Conservation (phyloP, 2,329 filamentous ascomycete genomes). For the Taxawa tesnikishii region DNA sequence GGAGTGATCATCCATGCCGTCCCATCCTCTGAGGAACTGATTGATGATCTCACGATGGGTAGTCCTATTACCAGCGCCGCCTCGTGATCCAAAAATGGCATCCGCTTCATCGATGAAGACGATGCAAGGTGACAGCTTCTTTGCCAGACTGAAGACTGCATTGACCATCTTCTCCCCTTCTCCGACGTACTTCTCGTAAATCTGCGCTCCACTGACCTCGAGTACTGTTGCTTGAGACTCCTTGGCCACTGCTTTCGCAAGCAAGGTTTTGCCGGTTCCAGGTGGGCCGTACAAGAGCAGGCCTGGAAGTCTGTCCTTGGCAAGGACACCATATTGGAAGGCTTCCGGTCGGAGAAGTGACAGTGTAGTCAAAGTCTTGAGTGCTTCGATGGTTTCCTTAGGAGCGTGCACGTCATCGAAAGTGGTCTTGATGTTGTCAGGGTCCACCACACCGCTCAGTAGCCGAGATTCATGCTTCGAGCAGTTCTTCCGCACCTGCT, state of each 20-base stretch:
- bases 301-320: constrained; percentile 81
- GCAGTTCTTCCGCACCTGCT: constrained; percentile 42
- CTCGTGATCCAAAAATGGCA: constrained; percentile 71
- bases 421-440: constrained; percentile 69
- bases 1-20: constrained; percentile 66
- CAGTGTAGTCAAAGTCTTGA: constrained; percentile 80
- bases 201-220: constrained; percentile 78
- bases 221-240: constrained; percentile 58
- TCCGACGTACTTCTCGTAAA: constrained; percentile 94
- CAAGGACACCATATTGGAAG: constrained; percentile 90
- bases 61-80: constrained; percentile 50
- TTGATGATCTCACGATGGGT: constrained; percentile 86
- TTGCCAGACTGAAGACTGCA: constrained; percentile 81
- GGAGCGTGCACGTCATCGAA: constrained; percentile 81
- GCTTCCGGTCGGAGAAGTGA: constrained; percentile 81
- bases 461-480: constrained; percentile 75
- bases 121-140: constrained; percentile 81
- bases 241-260: constrained; percentile 53
- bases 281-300: constrained; percentile 93
- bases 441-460: constrained; percentile 68
- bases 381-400: constrained; percentile 67
- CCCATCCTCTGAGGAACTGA: constrained; percentile 94
- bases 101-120: constrained; percentile 98
- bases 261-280: constrained; percentile 78
- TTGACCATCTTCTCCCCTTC: constrained; percentile 94